Conservation (phyloP, 177 flowering plant genomes). For the Tripterygium wilfordii region DNA sequence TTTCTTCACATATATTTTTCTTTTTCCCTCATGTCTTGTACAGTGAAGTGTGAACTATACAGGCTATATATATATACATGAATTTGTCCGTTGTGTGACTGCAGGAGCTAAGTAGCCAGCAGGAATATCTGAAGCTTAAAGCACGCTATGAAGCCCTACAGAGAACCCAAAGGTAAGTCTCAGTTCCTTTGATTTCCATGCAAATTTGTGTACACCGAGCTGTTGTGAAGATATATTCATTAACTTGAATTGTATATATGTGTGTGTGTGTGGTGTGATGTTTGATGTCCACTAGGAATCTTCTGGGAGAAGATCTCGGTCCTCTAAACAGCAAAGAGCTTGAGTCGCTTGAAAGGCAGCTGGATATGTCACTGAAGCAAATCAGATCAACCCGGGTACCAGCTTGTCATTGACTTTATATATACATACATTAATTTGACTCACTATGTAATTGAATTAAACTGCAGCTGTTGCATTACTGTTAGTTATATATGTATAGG, state of each 20-base stretch:
- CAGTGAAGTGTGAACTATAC: no score
- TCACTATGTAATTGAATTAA: no score
- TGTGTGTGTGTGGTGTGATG: no score
- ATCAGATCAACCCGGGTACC: conserved; percentile 89
- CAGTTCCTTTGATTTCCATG: background rate
- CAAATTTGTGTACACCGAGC: no score
- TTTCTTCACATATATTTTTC: no score
- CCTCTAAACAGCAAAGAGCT: conserved; percentile 83
- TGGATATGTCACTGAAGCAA: conserved; percentile 77
- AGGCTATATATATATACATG: no score
- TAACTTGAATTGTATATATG: no score
- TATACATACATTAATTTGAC: no score
- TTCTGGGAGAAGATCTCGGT: conserved; percentile 91
- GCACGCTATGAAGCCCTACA: conserved; percentile 79
- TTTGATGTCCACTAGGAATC: conserved; percentile 68
- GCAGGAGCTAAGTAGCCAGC: conserved; percentile 87
- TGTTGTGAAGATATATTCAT: no score
- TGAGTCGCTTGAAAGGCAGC: conserved; percentile 86
- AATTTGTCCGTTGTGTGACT: background rate
- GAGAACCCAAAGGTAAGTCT: conserved; percentile 63
- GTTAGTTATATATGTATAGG: no score
- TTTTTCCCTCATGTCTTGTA: no score
- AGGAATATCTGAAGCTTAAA: conserved; percentile 91
- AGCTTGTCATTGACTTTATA: background rate
- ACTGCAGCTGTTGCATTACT: no score